Evolutionary conservation across 495 filamentous ascomycete species (phyloP).

Genomic region (Delitschia confertaspora): DNA sequence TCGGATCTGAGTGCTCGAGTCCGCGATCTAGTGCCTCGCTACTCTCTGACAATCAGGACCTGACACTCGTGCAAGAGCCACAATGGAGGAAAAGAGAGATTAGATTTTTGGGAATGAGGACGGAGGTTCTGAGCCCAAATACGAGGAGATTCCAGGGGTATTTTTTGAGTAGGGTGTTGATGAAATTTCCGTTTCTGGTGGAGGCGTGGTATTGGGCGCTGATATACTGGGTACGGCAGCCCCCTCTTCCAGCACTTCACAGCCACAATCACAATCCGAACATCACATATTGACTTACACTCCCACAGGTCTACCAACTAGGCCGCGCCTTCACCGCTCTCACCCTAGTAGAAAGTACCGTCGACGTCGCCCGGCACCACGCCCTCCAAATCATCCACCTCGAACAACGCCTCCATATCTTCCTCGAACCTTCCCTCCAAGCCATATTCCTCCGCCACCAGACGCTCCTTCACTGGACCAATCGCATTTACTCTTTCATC

Average conservation of each 20-base stretch:
- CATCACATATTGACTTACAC: slow-evolving; percentile 5
- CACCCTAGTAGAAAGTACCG: slow-evolving; percentile 48
- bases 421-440: slow-evolving; percentile 34
- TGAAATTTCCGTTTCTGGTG: slow-evolving; percentile 63
- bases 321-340: slow-evolving; percentile 55
- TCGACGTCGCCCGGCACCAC: slow-evolving; percentile 48
- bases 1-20: slow-evolving; percentile 20
- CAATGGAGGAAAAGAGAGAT: slow-evolving; percentile 41
- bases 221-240: slow-evolving; percentile 51
- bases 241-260: slow-evolving; percentile 2
- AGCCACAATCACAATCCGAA: slow-evolving; percentile 3
- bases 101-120: slow-evolving; percentile 31
- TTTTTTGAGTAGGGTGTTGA: slow-evolving; percentile 50
- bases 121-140: slow-evolving; percentile 46
- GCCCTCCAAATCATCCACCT: slow-evolving; percentile 48
- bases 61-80: slow-evolving; percentile 34
- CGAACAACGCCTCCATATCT: slow-evolving; percentile 48
- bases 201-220: slow-evolving; percentile 78
- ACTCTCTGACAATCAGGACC: slow-evolving; percentile 7
- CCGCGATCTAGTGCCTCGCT: slow-evolving; percentile 13
- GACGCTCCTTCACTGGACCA: slow-evolving; percentile 38
- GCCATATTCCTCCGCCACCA: slow-evolving; percentile 32
- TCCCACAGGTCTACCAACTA: slow-evolving; percentile 49
- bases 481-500: slow-evolving; percentile 69
- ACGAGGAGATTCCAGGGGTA: slow-evolving; percentile 45